phyloP scores from a whole-genome alignment of 78 protist genomes.

The Acrasis kona region DNA sequence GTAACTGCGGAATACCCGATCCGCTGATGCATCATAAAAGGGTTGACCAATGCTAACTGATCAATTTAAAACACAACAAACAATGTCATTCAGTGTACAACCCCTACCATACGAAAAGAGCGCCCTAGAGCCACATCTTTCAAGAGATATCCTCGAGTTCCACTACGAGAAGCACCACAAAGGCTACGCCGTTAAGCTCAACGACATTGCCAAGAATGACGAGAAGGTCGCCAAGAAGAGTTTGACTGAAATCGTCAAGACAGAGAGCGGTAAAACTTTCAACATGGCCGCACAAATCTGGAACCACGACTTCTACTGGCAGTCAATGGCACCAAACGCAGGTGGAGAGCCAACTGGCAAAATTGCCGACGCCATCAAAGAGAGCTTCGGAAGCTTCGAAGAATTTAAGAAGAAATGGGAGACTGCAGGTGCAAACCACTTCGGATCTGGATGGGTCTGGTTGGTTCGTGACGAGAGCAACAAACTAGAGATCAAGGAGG shows the following conservation, averaged over 20 bases:
- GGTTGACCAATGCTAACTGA: no score
- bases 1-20: no score
- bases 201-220: background rate
- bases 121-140: constrained; percentile 13
- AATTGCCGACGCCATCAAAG: background rate
- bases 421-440: constrained; percentile 6
- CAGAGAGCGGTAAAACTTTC: constrained; percentile 22
- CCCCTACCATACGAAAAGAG: background rate
- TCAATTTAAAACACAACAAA: no score
- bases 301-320: constrained; percentile 54
- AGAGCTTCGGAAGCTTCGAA: constrained; percentile 30
- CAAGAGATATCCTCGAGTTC: constrained; percentile 30
- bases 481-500: background rate
- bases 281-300: constrained; percentile 53
- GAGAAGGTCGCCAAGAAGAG: constrained; percentile 27
- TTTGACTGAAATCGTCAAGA: background rate
- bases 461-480: constrained; percentile 19
- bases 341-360: constrained; percentile 12
- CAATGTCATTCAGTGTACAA: background rate
- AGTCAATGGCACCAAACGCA: constrained; percentile 26
- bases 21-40: no score
- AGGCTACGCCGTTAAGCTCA: constrained; percentile 19
- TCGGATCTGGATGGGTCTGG: constrained; percentile 65
- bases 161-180: constrained; percentile 49
- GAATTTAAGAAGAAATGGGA: constrained; percentile 17